Base-by-base conservation (phyloP, 2,329 filamentous ascomycete species). In the Cercospora brassicicola region DNA sequence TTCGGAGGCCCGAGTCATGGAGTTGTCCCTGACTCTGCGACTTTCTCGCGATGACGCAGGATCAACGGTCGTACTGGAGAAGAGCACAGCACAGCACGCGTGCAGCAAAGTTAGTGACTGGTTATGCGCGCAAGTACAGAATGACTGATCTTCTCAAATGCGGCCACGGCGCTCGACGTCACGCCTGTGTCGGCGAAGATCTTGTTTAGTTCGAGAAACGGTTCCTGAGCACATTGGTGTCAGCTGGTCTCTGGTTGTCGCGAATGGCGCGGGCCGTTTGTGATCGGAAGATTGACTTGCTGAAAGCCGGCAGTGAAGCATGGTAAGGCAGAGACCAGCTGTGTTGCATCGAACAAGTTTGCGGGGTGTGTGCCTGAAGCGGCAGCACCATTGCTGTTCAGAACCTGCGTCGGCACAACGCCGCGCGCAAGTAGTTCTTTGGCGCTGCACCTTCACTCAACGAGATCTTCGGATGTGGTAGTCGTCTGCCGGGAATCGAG, bases 281-380 rank as follows among this genome's bases (percentile, higher is more conserved):
- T 36, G 26, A 55, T 23, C 28, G 42, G 42, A 48, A 55, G 42
- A 62, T 36, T 55, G 60, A 51, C 60, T 36, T 26, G 20, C 23
- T 23, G 13, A 33, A 48, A 62, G 42, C 20, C 42, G 59, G n/a
- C 20, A 23, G 2, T 42, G 36, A 36, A 33, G 20, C n/a, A 23
- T 45, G 28, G 45, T 33, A 23, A 48, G 15, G 59, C 23, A 48
- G 59, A 62, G 45, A 62, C 60, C 18, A 28, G 7, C 15, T 26
- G 45, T 48, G 60, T 62, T 62, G 60, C 26, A 51, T 55, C 26
- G 42, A 28, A 36, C 23, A 62, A 62, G 60, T 33, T 53, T 62
- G 33, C 30, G 26, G 51, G 48, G 42, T 1, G 15, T 23, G 23
- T 20, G 30, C 42, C n/a, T 15, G 42, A 33, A 18, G 15, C 28